A percentile compares a stretch with the other conserved stretches of the same genome.
Conservation (phyloP, 2,329 filamentous ascomycete species). For the Colletotrichum lentis region DNA sequence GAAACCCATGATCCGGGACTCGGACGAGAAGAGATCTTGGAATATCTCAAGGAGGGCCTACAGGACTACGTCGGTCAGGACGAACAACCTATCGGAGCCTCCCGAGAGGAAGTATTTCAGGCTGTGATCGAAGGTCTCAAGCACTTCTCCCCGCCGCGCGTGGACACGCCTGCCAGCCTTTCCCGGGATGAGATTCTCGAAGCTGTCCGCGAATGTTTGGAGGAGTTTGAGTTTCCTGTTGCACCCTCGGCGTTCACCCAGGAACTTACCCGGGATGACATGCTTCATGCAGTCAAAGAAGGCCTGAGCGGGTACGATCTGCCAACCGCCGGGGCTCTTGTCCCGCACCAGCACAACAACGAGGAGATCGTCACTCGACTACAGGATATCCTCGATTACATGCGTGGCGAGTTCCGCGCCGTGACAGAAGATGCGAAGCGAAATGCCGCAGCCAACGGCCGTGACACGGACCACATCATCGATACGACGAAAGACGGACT, state of each 20-base stretch:
- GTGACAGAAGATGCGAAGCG: constrained; percentile 74
- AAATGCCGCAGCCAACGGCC: constrained; percentile 79
- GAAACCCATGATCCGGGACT: constrained; percentile 89
- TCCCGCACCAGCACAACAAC: constrained; percentile 53
- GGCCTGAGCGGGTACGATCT: constrained; percentile 63
- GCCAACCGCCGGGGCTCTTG: constrained; percentile 50
- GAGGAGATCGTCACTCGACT: constrained; percentile 64
- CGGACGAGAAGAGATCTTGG: constrained; percentile 87
- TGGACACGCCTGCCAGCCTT: constrained; percentile 73
- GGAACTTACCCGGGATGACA: constrained; percentile 68
- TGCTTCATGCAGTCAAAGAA: constrained; percentile 70
- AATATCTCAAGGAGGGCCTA: constrained; percentile 85
- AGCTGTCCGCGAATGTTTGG: constrained; percentile 84
- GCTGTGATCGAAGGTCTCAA: constrained; percentile 88
- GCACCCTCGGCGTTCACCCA: constrained; percentile 62
- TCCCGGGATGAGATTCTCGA: constrained; percentile 85
- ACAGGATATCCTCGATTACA: constrained; percentile 70
- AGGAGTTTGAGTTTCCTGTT: constrained; percentile 80
- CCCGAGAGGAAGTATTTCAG: constrained; percentile 83
- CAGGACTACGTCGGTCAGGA: constrained; percentile 71
- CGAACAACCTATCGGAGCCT: constrained; percentile 67
- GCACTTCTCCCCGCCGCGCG: constrained; percentile 77
- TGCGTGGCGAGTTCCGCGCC: constrained; percentile 67
- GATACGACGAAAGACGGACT: constrained; percentile 89
- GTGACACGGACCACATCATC: constrained; percentile 86